Evolutionary conservation across 2,329 filamentous ascomycete genomes (phyloP), one percentile per base, ranked within the genome.

Genomic region (Thelonectria rubi): DNA sequence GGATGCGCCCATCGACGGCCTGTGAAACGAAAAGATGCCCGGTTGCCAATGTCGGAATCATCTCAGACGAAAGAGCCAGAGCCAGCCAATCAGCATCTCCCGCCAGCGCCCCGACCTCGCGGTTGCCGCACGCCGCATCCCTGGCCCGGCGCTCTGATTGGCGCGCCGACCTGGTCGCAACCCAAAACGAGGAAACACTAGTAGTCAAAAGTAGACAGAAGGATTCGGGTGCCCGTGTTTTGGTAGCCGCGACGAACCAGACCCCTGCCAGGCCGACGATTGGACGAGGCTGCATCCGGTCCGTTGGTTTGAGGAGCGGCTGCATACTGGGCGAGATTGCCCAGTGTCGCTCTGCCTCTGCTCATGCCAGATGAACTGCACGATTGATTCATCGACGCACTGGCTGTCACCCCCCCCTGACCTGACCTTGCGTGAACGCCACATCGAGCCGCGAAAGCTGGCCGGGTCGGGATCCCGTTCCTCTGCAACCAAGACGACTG

Each of bases 241-340:
- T 60, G 52, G 53, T 63, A 63, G 61, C 61, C 61, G 61, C 61
- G 61, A 54, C 42, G 61, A 32, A 37, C 37, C 24, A 18, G 17
- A 14, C 42, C 43, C 34, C 50, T 39, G 40, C 55, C 60, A 58
- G 54, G 66, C 40, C 18, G 50, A 60, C 62, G 63, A 69, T 72
- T 72, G 69, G 69, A 53, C 54, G 51, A 57, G 48, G 67, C 58
- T 60, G 18, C 24, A 12, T 51, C 24, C 60, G 46, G 65, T 65
- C 71, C 58, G 64, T 64, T 68, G 59, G 69, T 67, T 68, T 69
- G 58, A 65, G 58, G 55, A 34, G 45, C 40, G 73, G 73, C 58
- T 63, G 72, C 72, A 72, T 60, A 55, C 21, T 65, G 50, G 73
- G 73, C 67, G 64, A 74, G 68, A 74, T 75, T 70, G 70, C 30